Percentiles rank a stretch among this genome's conserved stretches.
Evolutionary conservation across 768 basidiomycete species (phyloP).

Genomic region (Mycena capillaripes): DNA sequence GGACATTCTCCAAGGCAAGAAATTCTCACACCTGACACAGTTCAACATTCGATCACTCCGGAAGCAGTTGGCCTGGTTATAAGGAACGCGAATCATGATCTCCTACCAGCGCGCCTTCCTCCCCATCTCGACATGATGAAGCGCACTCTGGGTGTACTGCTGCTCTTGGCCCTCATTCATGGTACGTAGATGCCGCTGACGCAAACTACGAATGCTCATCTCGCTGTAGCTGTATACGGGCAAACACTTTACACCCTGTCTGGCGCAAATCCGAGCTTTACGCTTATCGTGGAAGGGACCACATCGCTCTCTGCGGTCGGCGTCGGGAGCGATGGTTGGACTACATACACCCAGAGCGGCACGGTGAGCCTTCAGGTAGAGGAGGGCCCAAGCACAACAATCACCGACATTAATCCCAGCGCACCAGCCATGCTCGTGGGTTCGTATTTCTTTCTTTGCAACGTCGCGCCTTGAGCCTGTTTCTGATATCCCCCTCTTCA

Average conservation of each 20-base stretch:
- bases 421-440: not conserved
- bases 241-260: not conserved
- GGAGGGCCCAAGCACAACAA: not conserved
- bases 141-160: not conserved
- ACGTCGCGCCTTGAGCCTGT: not conserved
- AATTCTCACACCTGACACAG: too few relatives aligned
- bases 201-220: not conserved
- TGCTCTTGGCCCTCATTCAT: not conserved
- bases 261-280: not conserved
- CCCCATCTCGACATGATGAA: not conserved
- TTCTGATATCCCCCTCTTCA: not conserved
- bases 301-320: not conserved
- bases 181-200: not conserved
- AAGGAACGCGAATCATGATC: too few relatives aligned
- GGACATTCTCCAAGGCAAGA: too few relatives aligned
- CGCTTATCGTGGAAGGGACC: not conserved
- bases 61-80: too few relatives aligned
- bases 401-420: not conserved
- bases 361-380: not conserved
- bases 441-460: not conserved
- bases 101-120: not conserved
- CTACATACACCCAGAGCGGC: not conserved
- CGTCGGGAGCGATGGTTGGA: conserved; percentile 3
- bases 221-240: not conserved
- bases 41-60: too few relatives aligned